Percentiles rank a stretch among this genome's conserved stretches.
phyloP scores from a whole-genome alignment of 768 basidiomycete species.

The Terana coerulea region DNA sequence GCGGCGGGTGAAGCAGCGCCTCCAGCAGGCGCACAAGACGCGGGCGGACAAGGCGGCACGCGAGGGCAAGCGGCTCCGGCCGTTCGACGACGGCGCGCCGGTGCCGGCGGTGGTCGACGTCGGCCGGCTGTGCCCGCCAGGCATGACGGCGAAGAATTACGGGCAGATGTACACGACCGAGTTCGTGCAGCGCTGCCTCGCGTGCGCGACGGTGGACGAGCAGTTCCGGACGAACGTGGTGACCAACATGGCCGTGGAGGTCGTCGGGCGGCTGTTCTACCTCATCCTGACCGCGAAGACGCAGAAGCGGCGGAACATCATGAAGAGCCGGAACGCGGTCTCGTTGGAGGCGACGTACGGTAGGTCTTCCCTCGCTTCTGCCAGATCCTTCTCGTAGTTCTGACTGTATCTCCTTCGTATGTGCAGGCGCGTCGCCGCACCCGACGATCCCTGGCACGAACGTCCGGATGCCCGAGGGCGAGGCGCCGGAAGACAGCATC shows the following conservation, averaged over 20 bases:
- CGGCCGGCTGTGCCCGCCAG: constrained; percentile 26
- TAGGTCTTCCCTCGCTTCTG: constrained; percentile 11
- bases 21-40: not conserved
- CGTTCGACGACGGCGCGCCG: constrained; percentile 3
- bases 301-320: constrained; percentile 27
- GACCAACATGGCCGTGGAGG: constrained; percentile 20
- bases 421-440: constrained; percentile 9
- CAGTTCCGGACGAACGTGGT: constrained; percentile 16
- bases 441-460: constrained; percentile 10
- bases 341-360: constrained; percentile 22
- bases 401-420: too few species aligned
- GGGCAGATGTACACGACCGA: constrained; percentile 28
- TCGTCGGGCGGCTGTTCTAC: constrained; percentile 26
- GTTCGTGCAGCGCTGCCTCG: constrained; percentile 28
- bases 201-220: constrained; percentile 13
- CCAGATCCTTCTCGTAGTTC: not conserved
- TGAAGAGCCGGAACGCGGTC: constrained; percentile 31
- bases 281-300: constrained; percentile 30
- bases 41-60: constrained; percentile 8
- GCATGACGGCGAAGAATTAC: constrained; percentile 27
- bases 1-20: constrained; percentile 6
- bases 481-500: not conserved
- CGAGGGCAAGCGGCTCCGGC: constrained; percentile 10
- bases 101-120: constrained; percentile 24
- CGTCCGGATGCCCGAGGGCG: constrained; percentile 3